Evolutionary conservation across 495 filamentous ascomycete genomes (phyloP).

Genomic region (Penicillium chermesinum): DNA sequence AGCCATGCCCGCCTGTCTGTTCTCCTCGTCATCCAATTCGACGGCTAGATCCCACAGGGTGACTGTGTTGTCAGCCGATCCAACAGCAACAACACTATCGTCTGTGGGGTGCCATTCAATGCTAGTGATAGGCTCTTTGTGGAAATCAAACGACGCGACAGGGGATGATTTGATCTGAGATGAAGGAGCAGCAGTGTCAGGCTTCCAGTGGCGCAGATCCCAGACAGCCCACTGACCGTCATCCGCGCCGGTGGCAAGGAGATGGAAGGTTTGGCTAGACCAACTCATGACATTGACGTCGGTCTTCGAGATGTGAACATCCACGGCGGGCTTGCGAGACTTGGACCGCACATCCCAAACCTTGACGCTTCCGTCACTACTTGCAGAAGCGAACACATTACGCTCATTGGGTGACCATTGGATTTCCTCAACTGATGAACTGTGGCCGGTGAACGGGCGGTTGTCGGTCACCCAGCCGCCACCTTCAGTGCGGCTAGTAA

Average conservation of each 20-base stretch:
- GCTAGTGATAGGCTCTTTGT: slow-evolving; percentile 91
- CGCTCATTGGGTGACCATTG: slow-evolving; percentile 93
- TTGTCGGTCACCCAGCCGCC: slow-evolving; percentile 83
- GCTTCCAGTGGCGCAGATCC: slow-evolving; percentile 94
- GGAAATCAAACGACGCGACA: slow-evolving; percentile 86
- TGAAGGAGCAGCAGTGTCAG: slow-evolving; percentile 43
- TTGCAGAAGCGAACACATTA: slow-evolving; percentile 88
- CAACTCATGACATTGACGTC: slow-evolving; percentile 97
- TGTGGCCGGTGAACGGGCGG: slow-evolving; percentile 75
- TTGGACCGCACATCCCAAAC: slow-evolving; percentile 94
- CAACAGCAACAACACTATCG: slow-evolving; percentile 88
- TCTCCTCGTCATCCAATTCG: slow-evolving; percentile 94
- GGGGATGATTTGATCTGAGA: slow-evolving; percentile 51
- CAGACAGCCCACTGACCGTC: slow-evolving; percentile 94
- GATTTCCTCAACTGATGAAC: slow-evolving; percentile 82
- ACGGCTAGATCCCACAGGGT: slow-evolving; percentile 97
- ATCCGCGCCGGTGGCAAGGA: slow-evolving; percentile 89
- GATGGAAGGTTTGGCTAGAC: slow-evolving; percentile 78
- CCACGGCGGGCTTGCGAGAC: slow-evolving; percentile 75
- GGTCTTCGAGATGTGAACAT: slow-evolving; percentile 72
- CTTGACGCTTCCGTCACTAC: slow-evolving; percentile 88
- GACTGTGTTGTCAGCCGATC: slow-evolving; percentile 86
- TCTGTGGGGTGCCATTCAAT: slow-evolving; percentile 97
- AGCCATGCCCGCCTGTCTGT: slow-evolving; percentile 75
- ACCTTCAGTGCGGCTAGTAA: slow-evolving; percentile 76